Conservation (phyloP, 2,329 filamentous ascomycete species). For the Diaporthe sp. region DNA sequence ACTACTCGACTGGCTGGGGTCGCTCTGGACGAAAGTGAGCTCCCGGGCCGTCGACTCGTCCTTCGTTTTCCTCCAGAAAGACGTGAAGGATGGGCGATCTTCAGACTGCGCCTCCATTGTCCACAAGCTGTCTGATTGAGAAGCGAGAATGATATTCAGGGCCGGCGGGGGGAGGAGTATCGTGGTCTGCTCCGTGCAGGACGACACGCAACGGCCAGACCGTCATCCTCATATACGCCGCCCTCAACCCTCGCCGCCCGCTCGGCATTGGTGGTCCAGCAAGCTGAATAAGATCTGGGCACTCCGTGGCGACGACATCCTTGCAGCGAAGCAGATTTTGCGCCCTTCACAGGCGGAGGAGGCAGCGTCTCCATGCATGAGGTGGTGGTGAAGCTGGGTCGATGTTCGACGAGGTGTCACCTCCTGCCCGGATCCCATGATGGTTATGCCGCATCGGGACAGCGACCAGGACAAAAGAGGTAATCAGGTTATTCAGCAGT, state of each 20-base stretch:
- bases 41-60: conserved; percentile 46
- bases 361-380: conserved; percentile 8
- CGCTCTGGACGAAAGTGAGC: conserved; percentile 50
- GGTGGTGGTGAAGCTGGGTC: conserved; percentile 18
- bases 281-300: conserved; percentile 26
- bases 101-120: conserved; percentile 31
- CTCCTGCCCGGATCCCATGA: neutral
- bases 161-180: neutral
- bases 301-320: conserved; percentile 25
- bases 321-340: conserved; percentile 15
- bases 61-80: conserved; percentile 58
- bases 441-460: conserved; percentile 25
- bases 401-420: conserved; percentile 23
- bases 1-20: conserved; percentile 36
- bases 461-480: conserved; percentile 28
- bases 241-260: neutral
- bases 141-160: neutral
- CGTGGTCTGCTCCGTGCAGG: neutral
- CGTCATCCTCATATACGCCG: conserved; percentile 26
- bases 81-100: conserved; percentile 56
- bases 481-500: conserved; percentile 31
- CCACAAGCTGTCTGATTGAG: neutral
- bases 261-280: conserved; percentile 11
- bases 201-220: conserved; percentile 6
- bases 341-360: conserved; percentile 5